Conservation (phyloP, 2,329 filamentous ascomycete genomes). For the Pezicula rhizophila region DNA sequence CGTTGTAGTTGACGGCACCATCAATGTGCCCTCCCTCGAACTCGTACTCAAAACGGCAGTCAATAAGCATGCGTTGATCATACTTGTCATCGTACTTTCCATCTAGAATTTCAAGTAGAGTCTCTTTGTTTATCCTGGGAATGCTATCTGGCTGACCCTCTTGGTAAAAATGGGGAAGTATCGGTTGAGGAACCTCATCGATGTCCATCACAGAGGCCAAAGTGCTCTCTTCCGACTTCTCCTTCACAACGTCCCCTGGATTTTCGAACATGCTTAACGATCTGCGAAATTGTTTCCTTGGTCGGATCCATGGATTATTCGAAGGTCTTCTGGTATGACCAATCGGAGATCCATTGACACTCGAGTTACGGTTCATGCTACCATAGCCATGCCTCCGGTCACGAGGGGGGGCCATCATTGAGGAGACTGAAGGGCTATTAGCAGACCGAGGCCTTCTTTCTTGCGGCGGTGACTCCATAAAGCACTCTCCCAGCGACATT, state of each 20-base stretch:
- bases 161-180: constrained; percentile 77
- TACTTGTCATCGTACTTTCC: constrained; percentile 73
- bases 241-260: constrained; percentile 79
- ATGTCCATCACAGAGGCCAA: constrained; percentile 78
- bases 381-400: constrained; percentile 57
- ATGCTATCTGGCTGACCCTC: constrained; percentile 80
- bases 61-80: constrained; percentile 79
- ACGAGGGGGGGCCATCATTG: constrained; percentile 53
- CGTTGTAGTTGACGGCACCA: constrained; percentile 91
- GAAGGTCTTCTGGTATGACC: constrained; percentile 66
- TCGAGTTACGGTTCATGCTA: constrained; percentile 46
- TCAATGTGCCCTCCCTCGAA: constrained; percentile 95
- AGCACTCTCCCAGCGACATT: constrained; percentile 73
- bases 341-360: constrained; percentile 71
- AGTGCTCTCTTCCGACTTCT: constrained; percentile 52
- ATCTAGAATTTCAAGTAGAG: constrained; percentile 80
- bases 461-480: constrained; percentile 69
- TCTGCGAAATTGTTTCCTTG: constrained; percentile 82
- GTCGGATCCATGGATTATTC: constrained; percentile 68
- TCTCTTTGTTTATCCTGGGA: constrained; percentile 77
- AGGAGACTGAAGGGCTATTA: constrained; percentile 47
- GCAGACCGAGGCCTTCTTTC: constrained; percentile 58
- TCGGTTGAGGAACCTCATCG: constrained; percentile 66
- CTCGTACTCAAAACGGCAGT: constrained; percentile 98
- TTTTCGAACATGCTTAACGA: constrained; percentile 98